These are phyloP conservation scores for Groenewaldozyma salmanticensis DNA, from an alignment of 805 yeast species.

Conservation along the genomic window DNA sequence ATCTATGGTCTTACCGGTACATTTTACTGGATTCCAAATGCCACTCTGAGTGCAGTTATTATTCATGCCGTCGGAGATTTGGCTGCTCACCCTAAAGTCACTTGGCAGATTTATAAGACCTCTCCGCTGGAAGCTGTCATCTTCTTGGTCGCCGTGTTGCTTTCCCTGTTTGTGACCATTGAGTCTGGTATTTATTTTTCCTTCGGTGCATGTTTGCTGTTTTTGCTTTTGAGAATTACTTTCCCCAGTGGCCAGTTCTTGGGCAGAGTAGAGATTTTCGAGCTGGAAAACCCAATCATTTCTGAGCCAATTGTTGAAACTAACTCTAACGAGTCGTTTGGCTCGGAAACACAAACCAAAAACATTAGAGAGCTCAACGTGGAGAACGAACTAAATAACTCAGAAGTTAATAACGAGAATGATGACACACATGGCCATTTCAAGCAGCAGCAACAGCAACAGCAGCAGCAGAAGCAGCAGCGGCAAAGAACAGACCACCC, in stretches of 20 bases:
- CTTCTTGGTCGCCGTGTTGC: conserved; percentile 60
- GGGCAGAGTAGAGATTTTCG: conserved; percentile 66
- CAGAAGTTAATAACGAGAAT: neutral
- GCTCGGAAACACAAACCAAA: neutral
- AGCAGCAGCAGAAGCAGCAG: neutral
- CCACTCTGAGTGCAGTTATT: conserved; percentile 76
- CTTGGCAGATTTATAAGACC: conserved; percentile 57
- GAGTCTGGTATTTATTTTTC: conserved; percentile 91
- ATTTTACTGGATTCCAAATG: conserved; percentile 84
- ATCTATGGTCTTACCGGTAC: conserved; percentile 74
- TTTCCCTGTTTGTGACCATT: conserved; percentile 68
- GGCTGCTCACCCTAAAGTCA: conserved; percentile 41
- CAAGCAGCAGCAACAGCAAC: too few species aligned
- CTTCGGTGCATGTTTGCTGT: conserved; percentile 70
- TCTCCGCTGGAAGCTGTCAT: conserved; percentile 67
- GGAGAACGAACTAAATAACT: neutral
- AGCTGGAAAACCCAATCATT: conserved; percentile 54
- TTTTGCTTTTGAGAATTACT: conserved; percentile 62
- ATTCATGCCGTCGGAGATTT: conserved; percentile 90
- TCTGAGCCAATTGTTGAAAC: neutral
- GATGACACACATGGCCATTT: too few species aligned
- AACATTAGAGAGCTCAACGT: neutral
- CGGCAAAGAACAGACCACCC: neutral
- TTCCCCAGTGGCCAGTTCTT: conserved; percentile 75
- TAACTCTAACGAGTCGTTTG: neutral